Base-by-base conservation (phyloP, 169 alveolate species). In the Eimeria acervulina region DNA sequence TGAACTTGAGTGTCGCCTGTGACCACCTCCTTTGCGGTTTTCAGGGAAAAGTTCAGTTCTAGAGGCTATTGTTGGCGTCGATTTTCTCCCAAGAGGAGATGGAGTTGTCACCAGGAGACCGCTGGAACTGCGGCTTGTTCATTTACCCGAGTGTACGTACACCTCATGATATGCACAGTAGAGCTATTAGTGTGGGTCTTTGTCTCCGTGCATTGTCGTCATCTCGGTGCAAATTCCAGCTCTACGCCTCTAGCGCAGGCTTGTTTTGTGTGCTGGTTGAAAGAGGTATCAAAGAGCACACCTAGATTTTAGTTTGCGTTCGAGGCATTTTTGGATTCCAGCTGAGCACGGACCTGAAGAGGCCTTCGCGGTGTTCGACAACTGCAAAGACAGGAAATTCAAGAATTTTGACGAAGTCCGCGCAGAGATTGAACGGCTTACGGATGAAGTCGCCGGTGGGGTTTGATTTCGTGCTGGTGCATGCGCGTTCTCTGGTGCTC, bases 41-140 rank as follows among this genome's bases (percentile, higher is more conserved):
- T 17, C 87, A 63, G 99, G 99, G 59, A 99, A 99, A 95, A 97
- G 99, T 42, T 97, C 99, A 31, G 99, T 99, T 8, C 97, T 99
- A 31, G 99, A 99, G 97, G 98, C 99, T 8, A 99, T 99, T 72
- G 99, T 99, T 13, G 99, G 99, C 13, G 95, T 99, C 74, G 99
- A 99, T 96, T 99, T 99, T 97, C 96, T 99, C 52, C 99, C 99
- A 3, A 97, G 99, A 89, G 99, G 99, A 28, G 99, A 99, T 95
- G 99, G 99, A 10, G 98, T 99, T 68, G 99, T 99, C n/a, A 99
- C 99, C 8, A 98, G 99, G 84, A 97, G 99, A 51, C 99, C 99
- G n/a, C 98, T 99, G n/a, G 99, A 99, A 95, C 97, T 99, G 97
- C 97, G 99, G 76, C 97, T 99, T 40, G 97, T 98, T 85, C 99